A percentile compares a stretch with the other conserved stretches of the same genome.
These are phyloP conservation scores for Diaporthe capsici DNA, from an alignment of 2,329 filamentous ascomycete genomes.

Conservation along the genomic window DNA sequence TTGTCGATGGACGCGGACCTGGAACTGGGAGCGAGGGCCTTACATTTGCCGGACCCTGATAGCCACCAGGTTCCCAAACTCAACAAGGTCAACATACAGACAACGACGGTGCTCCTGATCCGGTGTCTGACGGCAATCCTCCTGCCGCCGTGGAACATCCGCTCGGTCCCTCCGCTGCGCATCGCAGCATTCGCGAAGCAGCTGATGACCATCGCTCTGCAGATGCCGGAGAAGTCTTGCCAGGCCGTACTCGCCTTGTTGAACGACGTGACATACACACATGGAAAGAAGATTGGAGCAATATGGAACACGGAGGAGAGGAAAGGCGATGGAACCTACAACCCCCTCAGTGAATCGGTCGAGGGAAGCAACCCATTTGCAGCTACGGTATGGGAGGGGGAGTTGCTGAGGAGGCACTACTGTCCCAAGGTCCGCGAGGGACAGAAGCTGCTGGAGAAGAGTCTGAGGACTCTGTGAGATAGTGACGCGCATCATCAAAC, in stretches of 20 bases:
- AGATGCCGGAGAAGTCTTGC: constrained; percentile 90
- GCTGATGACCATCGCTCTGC: constrained; percentile 84
- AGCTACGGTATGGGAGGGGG: constrained; percentile 92
- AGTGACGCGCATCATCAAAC: constrained; percentile 35
- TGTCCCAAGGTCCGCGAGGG: constrained; percentile 88
- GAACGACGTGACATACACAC: constrained; percentile 82
- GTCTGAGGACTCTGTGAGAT: constrained; percentile 54
- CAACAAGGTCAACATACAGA: constrained; percentile 90
- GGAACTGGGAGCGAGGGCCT: constrained; percentile 82
- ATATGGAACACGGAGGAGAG: constrained; percentile 96
- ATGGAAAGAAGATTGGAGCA: constrained; percentile 85
- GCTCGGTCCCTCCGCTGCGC: constrained; percentile 83
- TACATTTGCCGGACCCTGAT: constrained; percentile 78
- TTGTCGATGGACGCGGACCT: constrained; percentile 88
- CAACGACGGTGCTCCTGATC: constrained; percentile 91
- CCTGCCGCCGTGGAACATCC: constrained; percentile 79
- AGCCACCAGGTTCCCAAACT: constrained; percentile 55
- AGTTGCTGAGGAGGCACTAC: constrained; percentile 87
- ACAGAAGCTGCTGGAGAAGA: constrained; percentile 77
- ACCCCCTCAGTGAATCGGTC: constrained; percentile 78
- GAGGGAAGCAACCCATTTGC: constrained; percentile 94
- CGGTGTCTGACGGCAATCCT: constrained; percentile 88
- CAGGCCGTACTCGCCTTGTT: constrained; percentile 85
- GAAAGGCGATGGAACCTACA: constrained; percentile 89
- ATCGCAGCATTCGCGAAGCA: constrained; percentile 96